Base-by-base conservation (phyloP, 164 flowering plant species). In the Tinospora cordifolia region DNA sequence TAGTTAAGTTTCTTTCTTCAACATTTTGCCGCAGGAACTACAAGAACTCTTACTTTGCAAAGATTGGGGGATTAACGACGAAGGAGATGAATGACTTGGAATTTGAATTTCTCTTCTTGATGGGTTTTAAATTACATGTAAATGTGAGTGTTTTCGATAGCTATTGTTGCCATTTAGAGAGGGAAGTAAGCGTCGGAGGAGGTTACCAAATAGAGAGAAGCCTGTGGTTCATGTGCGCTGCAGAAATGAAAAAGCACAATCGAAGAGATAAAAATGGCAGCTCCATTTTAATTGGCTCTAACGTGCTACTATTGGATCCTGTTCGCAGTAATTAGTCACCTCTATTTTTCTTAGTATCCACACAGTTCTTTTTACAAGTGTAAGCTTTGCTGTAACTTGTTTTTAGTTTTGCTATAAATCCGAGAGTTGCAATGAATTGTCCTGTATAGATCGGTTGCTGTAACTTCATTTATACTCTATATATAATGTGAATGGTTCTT, bases 171-270 rank as follows among this genome's bases (percentile, higher is more conserved):
- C 98, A 91, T 77, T 69, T 93, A 72, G 97, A 93, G 77, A 88
- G 98, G 62, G 98, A 93, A 84, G 98, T 91, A 34, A 84, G 96
- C 73, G 81, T 86, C 25, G 98, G 97, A 75, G 97, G 97, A 71
- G 98, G 92, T 0, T 91, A 87, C 72, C 96, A 93, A 6, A 88
- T 93, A 6, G 97, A 93, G 83, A 88, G 81, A 76, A 80, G 94
- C 8, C 62, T 93, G 25, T 69, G 89, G 62, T 63, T 39, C 17
- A 72, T 79, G 76, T 90, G 94, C 59, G 90, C 88, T 2, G 87
- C 77, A 51, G 88, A 88, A 57, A 89, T 87, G 79, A 87, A 87
- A 75, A 30, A 30, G 36, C 77, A 87, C 3, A 79, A 74, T 46
- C 80, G 80, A 62, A 69, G 59, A 40, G 82, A 76, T 68, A 78